Conservation (phyloP, 768 basidiomycete genomes). For the Hericium coralloides region DNA sequence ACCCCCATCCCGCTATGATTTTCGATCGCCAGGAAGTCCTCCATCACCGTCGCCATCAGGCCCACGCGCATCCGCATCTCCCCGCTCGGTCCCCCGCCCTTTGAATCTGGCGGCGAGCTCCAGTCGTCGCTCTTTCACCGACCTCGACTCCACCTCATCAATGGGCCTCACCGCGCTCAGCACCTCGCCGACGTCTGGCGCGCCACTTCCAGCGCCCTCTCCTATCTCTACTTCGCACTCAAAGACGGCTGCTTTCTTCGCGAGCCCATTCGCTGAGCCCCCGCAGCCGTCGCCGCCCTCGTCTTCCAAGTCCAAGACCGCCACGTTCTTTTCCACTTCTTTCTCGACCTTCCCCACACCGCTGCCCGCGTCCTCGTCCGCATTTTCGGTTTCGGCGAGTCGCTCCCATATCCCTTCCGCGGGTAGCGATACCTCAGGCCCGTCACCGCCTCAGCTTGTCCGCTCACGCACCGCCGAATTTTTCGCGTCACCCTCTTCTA, state of each 20-base stretch:
- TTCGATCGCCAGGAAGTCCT: constrained; percentile 2
- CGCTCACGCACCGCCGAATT: constrained; percentile 12
- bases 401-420: no score
- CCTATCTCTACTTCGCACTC: constrained; percentile 5
- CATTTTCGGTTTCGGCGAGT: no score
- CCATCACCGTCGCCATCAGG: neutral
- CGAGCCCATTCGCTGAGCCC: constrained; percentile 3
- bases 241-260: constrained; percentile 13
- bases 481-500: constrained; percentile 6
- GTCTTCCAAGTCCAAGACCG: constrained; percentile 8
- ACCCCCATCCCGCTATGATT: constrained; percentile 1
- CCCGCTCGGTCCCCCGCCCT: neutral
- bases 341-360: constrained; percentile 5
- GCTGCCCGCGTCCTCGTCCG: neutral
- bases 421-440: no score
- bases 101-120: neutral
- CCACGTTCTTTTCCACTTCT: constrained; percentile 11
- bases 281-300: neutral
- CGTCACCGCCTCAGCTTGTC: neutral
- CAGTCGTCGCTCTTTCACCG: neutral
- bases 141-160: neutral
- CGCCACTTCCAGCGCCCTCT: constrained; percentile 1
- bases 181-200: constrained; percentile 3
- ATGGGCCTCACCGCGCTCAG: neutral
- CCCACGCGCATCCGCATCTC: constrained; percentile 2